phyloP scores from a whole-genome alignment of 139 green algal genomes.

The Monoraphidium neglectum region DNA sequence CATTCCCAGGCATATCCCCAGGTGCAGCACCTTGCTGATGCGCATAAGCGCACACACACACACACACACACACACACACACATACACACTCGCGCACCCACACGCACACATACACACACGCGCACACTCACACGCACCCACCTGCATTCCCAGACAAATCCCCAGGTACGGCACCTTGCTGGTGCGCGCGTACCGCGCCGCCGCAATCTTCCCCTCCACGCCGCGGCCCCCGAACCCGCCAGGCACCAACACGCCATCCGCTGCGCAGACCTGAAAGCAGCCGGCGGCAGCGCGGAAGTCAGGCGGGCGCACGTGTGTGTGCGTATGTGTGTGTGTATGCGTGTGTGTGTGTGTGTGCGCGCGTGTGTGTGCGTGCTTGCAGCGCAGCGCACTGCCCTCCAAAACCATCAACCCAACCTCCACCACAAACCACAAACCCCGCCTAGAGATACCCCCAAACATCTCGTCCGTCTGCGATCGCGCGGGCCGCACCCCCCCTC shows the following conservation, averaged over 20 bases:
- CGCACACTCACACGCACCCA: conserved; percentile 15
- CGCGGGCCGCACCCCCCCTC: background rate
- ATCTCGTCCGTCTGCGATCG: background rate
- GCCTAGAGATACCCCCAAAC: background rate
- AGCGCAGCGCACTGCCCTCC: background rate
- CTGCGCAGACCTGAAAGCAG: conserved; percentile 45
- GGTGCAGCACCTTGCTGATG: too few species aligned
- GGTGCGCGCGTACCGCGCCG: conserved; percentile 85
- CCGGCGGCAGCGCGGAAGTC: conserved; percentile 35
- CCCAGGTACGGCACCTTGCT: conserved; percentile 91
- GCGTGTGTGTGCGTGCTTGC: background rate
- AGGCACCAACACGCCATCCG: conserved; percentile 94
- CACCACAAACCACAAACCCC: background rate
- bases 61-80: too few species aligned
- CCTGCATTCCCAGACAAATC: conserved; percentile 99
- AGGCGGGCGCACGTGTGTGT: background rate
- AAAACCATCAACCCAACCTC: background rate
- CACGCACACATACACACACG: too few species aligned
- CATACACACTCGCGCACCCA: too few species aligned
- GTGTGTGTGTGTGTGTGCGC: background rate
- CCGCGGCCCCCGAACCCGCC: conserved; percentile 94
- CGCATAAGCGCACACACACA: too few species aligned
- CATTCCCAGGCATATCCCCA: too few species aligned
- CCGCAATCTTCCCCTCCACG: conserved; percentile 94
- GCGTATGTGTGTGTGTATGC: background rate